Base-by-base conservation (phyloP, 2,329 filamentous ascomycete genomes). In the Podosphaera leucotricha region DNA sequence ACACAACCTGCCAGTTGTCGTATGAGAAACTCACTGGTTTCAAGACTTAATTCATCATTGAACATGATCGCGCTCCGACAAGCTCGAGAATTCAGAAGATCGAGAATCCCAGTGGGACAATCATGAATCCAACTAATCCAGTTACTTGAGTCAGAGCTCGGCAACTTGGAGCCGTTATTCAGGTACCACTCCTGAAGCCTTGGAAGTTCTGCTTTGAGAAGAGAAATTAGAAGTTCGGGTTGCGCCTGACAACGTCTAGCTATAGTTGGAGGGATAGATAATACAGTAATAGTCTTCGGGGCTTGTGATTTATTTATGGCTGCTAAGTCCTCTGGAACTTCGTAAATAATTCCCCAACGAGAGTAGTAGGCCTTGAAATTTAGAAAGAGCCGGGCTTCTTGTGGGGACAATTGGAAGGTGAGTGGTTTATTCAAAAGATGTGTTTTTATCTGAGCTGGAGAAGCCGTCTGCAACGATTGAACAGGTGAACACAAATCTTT, bases 61-160 rank as follows among this genome's bases (percentile, higher is more conserved):
- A 92, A 92, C 80, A 86, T 87, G 56, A 90, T 75, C 2, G 83
- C 80, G 36, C 79, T 82, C 44, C 80, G 68, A 54, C 82, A 90
- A 1, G 82, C 74, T 45, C 79, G 69, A 0, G 80, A 85, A 54
- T 84, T 77, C 3, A 87, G 61, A 55, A 87, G 61, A 24, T 92
- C 80, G 3, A 92, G 53, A 11, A 95, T 74, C 0, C 79, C 77
- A 21, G 68, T 65, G 0, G 87, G 86, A 52, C 82, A 92, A 2
- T 67, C 67, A 24, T 74, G 70, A 36, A 92, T 72, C 5, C 64
- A 64, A 1, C 66, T 60, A 1, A 80, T 61, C 77, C 79, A 85
- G 11, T 48, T 42, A 13, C 24, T 35, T 3, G 6, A 20, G 10
- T 15, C 8, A 4, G 22, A 3, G 15, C 21, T 44, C 19, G 33